Percentiles rank a stretch among this genome's conserved stretches.
phyloP scores from a whole-genome alignment of 2,329 filamentous ascomycete species.

The Elsinoe australis region DNA sequence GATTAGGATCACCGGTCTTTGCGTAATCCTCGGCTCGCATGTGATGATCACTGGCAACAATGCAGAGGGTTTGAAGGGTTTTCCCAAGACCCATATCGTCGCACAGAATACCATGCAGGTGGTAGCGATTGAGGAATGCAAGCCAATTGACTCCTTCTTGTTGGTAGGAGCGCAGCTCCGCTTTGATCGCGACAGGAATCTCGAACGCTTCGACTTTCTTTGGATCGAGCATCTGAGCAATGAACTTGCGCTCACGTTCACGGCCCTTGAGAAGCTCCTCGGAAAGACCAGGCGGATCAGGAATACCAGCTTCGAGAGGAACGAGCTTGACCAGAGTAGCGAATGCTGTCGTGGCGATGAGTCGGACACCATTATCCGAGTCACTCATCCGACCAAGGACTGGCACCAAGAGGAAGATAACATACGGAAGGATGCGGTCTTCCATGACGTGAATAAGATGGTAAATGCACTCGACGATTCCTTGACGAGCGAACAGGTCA shows the following conservation, averaged over 20 bases:
- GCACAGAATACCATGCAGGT: slow-evolving; percentile 94
- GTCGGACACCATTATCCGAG: slow-evolving; percentile 87
- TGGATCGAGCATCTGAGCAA: slow-evolving; percentile 88
- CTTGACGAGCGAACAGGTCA: slow-evolving; percentile 83
- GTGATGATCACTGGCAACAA: slow-evolving; percentile 96
- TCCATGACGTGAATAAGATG: slow-evolving; percentile 98
- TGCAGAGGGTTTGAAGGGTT: slow-evolving; percentile 93
- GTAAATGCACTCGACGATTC: slow-evolving; percentile 90
- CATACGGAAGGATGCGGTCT: slow-evolving; percentile 88
- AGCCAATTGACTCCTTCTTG: slow-evolving; percentile 99
- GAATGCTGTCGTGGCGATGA: slow-evolving; percentile 93
- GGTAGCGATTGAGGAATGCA: slow-evolving; percentile 94
- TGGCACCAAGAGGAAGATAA: slow-evolving; percentile 97
- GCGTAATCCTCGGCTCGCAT: slow-evolving; percentile 83
- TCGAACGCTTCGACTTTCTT: slow-evolving; percentile 93
- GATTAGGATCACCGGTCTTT: slow-evolving; percentile 70
- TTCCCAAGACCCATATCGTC: slow-evolving; percentile 99
- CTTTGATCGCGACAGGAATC: slow-evolving; percentile 95
- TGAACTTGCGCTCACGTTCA: slow-evolving; percentile 92
- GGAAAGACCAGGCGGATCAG: slow-evolving; percentile 88
- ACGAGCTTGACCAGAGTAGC: slow-evolving; percentile 95
- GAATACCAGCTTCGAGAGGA: slow-evolving; percentile 91
- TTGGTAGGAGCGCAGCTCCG: slow-evolving; percentile 90
- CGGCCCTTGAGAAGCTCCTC: slow-evolving; percentile 80
- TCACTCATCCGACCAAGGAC: slow-evolving; percentile 98